Evolutionary conservation across 1,139 yeast species (phyloP), one percentile per base, ranked within the genome.

Genomic region (Kurtzmaniella quercitrusa): DNA sequence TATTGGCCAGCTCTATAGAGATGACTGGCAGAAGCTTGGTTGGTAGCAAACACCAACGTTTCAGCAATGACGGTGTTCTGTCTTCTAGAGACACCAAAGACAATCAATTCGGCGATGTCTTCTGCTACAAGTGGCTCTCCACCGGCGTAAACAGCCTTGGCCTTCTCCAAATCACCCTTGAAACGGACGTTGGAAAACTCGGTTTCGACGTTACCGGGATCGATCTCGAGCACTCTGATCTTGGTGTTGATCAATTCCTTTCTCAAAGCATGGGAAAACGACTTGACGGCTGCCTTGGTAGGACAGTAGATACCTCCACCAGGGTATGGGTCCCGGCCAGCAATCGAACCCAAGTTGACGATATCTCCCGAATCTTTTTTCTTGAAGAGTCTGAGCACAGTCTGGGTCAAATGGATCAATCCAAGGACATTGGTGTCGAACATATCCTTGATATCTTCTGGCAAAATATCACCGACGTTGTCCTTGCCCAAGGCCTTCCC

Each of bases 151-250:
- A 85, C 90, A 15, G 76, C 78, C 51, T 82, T 82, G 9, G 95
- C 95, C 57, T 77, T 77, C 5, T 65, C 68, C 41, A 67, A 57
- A 59, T 88, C 94, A 46, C 95, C 95, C 50, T 81, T 74, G 70
- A 79, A 84, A 59, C 95, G 75, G 29, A 85, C 86, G 31, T 80
- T 63, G 7, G 93, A 83, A 60, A 89, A 89, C 57, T 89, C 96
- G 14, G 96, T 89, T 63, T 87, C 89, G 19, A 88, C 95, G 40
- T 85, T 82, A 56, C 96, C 96, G 10, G 96, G 96, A 49, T 87
- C 91, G 42, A 88, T 77, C 60, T 87, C 94, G 53, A 89, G 77
- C 44, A 88, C 90, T 57, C 96, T 75, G 51, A 88, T 80, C 45
- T 77, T 75, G 31, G 95, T 85, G 59, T 73, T 70, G 51, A 87